These are phyloP conservation scores for Stephanodiscus minutulus DNA, from an alignment of 108 stramenopile species.

Conservation along the genomic window DNA sequence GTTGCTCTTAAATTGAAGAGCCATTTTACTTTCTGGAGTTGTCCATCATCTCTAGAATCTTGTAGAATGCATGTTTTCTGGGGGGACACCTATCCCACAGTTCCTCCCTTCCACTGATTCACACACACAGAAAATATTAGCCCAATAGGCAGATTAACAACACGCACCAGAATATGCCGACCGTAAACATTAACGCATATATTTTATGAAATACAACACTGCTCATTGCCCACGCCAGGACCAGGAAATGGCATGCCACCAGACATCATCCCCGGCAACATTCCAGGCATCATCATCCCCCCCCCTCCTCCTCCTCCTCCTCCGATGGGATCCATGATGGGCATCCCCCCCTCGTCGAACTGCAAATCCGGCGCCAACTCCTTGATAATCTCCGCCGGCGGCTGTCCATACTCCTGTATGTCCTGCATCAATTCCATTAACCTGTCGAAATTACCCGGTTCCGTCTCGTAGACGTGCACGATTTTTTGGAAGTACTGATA, in stretches of 20 bases:
- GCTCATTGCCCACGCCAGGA: slow-evolving; percentile 11
- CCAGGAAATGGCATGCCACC: slow-evolving; percentile 2
- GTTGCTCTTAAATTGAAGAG: too few species aligned
- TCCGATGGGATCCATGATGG: slow-evolving; percentile 67
- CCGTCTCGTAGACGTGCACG: slow-evolving; percentile 89
- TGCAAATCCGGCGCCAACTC: slow-evolving; percentile 97
- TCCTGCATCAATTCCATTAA: slow-evolving; percentile 92
- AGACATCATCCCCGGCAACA: slow-evolving; percentile 32
- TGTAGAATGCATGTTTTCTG: too few species aligned
- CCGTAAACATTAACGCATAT: background rate
- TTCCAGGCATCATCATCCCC: slow-evolving; percentile 41
- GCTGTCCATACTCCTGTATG: slow-evolving; percentile 94
- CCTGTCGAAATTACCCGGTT: slow-evolving; percentile 87
- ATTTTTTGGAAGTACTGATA: slow-evolving; percentile 91
- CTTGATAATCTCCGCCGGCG: slow-evolving; percentile 93
- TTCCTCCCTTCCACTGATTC: too few species aligned
- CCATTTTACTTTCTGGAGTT: too few species aligned
- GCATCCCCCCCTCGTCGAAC: slow-evolving; percentile 93
- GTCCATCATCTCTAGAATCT: too few species aligned
- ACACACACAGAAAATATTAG: background rate
- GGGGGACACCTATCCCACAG: too few species aligned
- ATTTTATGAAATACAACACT: slow-evolving; percentile 25
- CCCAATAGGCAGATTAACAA: background rate
- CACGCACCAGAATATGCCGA: background rate
- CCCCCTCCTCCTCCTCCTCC: slow-evolving; percentile 12